Conservation (phyloP, 1,284 basidiomycete genomes). For the Irpex sp. region DNA sequence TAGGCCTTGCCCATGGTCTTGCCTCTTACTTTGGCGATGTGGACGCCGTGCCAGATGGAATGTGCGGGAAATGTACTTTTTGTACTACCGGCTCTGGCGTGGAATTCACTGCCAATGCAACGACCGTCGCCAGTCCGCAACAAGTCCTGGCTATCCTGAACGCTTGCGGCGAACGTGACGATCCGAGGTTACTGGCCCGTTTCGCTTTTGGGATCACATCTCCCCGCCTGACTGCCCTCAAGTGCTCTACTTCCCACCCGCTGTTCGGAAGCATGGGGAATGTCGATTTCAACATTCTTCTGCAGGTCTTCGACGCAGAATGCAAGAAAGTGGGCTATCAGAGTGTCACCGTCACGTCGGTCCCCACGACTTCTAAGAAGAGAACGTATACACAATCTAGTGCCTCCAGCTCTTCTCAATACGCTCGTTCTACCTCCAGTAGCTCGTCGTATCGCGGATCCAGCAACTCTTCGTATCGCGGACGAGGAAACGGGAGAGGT, state of each 20-base stretch:
- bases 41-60: constrained; percentile 36
- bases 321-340: constrained; percentile 35
- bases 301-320: constrained; percentile 36
- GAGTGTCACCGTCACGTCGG: constrained; percentile 10
- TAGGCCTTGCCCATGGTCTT: constrained; percentile 42
- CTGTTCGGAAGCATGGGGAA: constrained; percentile 41
- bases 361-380: constrained; percentile 21
- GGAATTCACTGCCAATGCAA: constrained; percentile 29
- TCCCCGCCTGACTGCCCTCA: constrained; percentile 39
- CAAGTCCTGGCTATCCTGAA: constrained; percentile 36
- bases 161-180: constrained; percentile 45
- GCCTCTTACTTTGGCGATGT: constrained; percentile 45
- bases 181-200: constrained; percentile 44
- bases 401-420: constrained; percentile 2
- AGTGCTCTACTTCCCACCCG: constrained; percentile 35
- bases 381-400: constrained; percentile 21
- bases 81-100: constrained; percentile 37
- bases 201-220: constrained; percentile 48
- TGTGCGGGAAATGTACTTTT: constrained; percentile 44
- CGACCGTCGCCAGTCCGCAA: constrained; percentile 27
- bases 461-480: neutral
- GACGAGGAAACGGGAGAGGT: constrained; percentile 8
- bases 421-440: neutral
- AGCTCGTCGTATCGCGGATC: neutral
- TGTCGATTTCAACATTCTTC: constrained; percentile 33